A percentile compares a stretch with the other conserved stretches of the same genome.
phyloP scores from a whole-genome alignment of 495 filamentous ascomycete genomes.

The Cercophora newfieldiana region DNA sequence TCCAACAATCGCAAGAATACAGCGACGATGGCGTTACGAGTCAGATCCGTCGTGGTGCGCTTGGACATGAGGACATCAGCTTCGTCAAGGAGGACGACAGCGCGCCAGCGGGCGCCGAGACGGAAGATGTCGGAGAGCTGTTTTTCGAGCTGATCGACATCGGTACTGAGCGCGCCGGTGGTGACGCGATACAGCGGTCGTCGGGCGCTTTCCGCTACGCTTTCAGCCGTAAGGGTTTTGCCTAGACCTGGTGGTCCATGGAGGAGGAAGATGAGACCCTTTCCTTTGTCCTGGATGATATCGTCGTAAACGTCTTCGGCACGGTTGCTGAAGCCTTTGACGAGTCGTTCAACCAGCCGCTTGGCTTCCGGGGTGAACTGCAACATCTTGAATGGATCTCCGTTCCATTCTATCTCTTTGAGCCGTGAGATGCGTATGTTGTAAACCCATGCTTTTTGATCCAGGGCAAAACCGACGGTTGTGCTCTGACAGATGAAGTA shows the following conservation, averaged over 20 bases:
- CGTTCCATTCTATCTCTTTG: conserved; percentile 1
- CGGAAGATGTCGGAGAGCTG: conserved; percentile 14
- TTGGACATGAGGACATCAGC: conserved; percentile 38
- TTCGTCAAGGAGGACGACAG: conserved; percentile 40
- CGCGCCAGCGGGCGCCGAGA: conserved; percentile 14
- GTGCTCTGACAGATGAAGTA: not conserved
- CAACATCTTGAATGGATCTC: not conserved
- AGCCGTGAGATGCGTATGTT: not conserved
- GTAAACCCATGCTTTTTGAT: conserved; percentile 2
- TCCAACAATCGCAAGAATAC: conserved; percentile 53
- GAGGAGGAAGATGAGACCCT: conserved; percentile 14
- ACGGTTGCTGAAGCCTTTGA: not conserved
- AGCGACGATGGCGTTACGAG: conserved; percentile 9
- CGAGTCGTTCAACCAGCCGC: not conserved
- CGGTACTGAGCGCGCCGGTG: conserved; percentile 20
- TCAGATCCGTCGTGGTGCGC: conserved; percentile 25
- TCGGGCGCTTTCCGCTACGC: not conserved
- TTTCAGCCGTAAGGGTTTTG: conserved; percentile 17
- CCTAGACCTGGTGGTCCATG: conserved; percentile 16
- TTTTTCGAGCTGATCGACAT: not conserved
- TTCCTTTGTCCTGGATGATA: conserved; percentile 12
- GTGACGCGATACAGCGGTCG: conserved; percentile 4
- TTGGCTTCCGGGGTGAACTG: not conserved
- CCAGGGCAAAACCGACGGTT: not conserved
- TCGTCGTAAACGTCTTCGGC: conserved; percentile 7